Conservation (phyloP, 2,329 filamentous ascomycete species). For the Penicillium occitanis region DNA sequence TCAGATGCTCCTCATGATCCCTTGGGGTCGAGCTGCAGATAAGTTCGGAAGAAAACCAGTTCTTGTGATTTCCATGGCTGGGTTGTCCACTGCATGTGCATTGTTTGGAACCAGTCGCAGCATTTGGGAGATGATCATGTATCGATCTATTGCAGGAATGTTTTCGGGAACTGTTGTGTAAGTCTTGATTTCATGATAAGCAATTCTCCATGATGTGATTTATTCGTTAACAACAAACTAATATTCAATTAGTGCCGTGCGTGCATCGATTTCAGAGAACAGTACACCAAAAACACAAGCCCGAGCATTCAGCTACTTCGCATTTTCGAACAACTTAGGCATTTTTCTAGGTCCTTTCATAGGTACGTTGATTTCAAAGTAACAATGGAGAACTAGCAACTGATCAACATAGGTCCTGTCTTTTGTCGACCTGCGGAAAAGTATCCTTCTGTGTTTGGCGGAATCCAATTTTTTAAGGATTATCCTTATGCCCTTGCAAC, state of each 20-base stretch:
- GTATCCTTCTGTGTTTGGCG: conserved; percentile 60
- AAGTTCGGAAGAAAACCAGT: conserved; percentile 70
- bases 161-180: conserved; percentile 70
- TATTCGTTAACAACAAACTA: not conserved
- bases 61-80: conserved; percentile 65
- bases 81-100: conserved; percentile 60
- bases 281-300: conserved; percentile 70
- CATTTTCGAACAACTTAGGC: conserved; percentile 71
- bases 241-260: conserved; percentile 54
- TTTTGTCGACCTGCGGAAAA: conserved; percentile 67
- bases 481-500: conserved; percentile 68
- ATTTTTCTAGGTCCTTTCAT: conserved; percentile 70
- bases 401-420: conserved; percentile 55
- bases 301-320: conserved; percentile 72
- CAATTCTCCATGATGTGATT: not conserved
- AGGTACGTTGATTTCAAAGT: conserved; percentile 30
- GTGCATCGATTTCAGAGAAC: conserved; percentile 75
- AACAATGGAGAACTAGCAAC: not conserved
- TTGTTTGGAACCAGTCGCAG: conserved; percentile 67
- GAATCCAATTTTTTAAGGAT: conserved; percentile 57
- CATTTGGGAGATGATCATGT: conserved; percentile 73
- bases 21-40: conserved; percentile 69
- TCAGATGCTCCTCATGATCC: conserved; percentile 75
- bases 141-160: conserved; percentile 68
- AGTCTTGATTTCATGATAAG: conserved; percentile 18